Base-by-base conservation (phyloP, 805 yeast species). In the Nakazawaea ernobii region DNA sequence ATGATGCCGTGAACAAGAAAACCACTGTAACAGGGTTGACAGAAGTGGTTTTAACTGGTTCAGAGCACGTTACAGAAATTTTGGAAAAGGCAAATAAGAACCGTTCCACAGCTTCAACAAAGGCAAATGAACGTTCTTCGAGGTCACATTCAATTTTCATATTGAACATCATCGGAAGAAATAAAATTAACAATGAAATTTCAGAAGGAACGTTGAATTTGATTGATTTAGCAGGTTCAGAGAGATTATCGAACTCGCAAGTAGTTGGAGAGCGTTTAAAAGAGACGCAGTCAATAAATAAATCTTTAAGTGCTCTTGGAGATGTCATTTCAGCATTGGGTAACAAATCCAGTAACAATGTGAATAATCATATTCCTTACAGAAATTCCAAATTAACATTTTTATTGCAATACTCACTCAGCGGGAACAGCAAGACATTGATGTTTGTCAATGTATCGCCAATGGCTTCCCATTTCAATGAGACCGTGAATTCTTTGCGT, bases 171-270 rank as follows among this genome's bases (percentile, higher is more conserved):
- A 48, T 60, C 2, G 95, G 96, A 0, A 45, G 42, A 3, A 80
- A 86, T 57, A 15, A 52, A 1, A 56, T 58, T 8, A 78, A 84
- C 0, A 77, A 78, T 0, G 77, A 77, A 28, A 50, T 52, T 1
- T 62, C 75, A 1, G 56, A 66, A 13, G 94, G 97, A 9, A 73
- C 77, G 1, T 68, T 92, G 49, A 91, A 92, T 58, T 67, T 92
- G 46, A 81, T 94, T 42, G 99, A 92, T 65, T 70, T 92, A 47
- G 99, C 99, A 0, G 99, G 99, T 2, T 88, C 96, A 0, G 99
- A 92, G 67, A 71, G 98, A 49, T 69, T 91, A 13, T 63, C 82
- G 8, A 73, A 77, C 14, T 86, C 96, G 0, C 86, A 82, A 57
- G 95, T 80, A 0, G 75, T 77, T 1, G 97, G 97, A 0, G 86